These are phyloP conservation scores for Diversispora epigaea DNA, from an alignment of 192 early-diverging fungal genomes.

Conservation along the genomic window DNA sequence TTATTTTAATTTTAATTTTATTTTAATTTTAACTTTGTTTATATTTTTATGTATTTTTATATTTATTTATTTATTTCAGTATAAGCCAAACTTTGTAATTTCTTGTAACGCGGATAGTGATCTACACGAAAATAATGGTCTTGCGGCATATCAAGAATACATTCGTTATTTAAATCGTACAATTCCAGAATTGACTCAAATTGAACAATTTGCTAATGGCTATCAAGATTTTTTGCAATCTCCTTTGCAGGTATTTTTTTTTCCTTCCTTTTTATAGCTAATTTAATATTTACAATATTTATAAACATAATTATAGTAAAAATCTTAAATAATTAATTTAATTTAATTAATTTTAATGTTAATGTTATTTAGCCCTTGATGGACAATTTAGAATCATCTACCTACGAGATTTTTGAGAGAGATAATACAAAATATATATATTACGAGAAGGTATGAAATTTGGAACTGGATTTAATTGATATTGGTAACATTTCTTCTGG, in stretches of 20 bases:
- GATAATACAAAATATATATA: slow-evolving; percentile 91
- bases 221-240: slow-evolving; percentile 91
- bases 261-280: not conserved
- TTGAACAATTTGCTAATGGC: slow-evolving; percentile 76
- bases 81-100: slow-evolving; percentile 37
- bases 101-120: slow-evolving; percentile 35
- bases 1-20: not conserved
- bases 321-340: not conserved
- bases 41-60: not conserved
- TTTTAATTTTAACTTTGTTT: not conserved
- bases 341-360: not conserved
- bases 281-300: not conserved
- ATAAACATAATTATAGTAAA: not conserved
- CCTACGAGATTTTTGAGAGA: slow-evolving; percentile 96
- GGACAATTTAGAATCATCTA: slow-evolving; percentile 90
- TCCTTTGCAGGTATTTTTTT: slow-evolving; percentile 57
- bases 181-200: slow-evolving; percentile 54
- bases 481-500: not conserved
- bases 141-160: slow-evolving; percentile 73
- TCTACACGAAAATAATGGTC: slow-evolving; percentile 40
- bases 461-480: slow-evolving; percentile 29
- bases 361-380: slow-evolving; percentile 74
- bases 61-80: not conserved
- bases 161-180: slow-evolving; percentile 70
- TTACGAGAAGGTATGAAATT: slow-evolving; percentile 70